Evolutionary conservation across 805 yeast species (phyloP).

Genomic region (Yarrowia alimentaria): DNA sequence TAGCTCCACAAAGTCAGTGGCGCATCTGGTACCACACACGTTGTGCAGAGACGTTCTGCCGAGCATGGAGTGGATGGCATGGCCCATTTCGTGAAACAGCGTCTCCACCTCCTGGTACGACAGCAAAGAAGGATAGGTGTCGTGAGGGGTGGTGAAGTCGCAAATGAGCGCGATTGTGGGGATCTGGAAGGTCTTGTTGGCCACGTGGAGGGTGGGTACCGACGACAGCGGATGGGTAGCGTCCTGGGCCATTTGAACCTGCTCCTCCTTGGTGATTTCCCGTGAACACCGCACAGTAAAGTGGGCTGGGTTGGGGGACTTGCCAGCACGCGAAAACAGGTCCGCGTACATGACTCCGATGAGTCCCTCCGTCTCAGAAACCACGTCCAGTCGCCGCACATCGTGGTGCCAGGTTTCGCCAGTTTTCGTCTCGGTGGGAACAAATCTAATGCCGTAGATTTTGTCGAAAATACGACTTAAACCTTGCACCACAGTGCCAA

Average conservation of each 20-base stretch:
- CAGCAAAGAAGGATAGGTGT: slow-evolving; percentile 50
- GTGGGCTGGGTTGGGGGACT: slow-evolving; percentile 87
- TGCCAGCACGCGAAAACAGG: slow-evolving; percentile 71
- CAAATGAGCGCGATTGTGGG: slow-evolving; percentile 91
- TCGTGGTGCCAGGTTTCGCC: slow-evolving; percentile 91
- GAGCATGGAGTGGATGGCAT: slow-evolving; percentile 96
- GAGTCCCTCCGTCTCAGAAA: slow-evolving; percentile 58
- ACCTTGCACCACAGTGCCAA: slow-evolving; percentile 85
- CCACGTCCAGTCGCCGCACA: slow-evolving; percentile 77
- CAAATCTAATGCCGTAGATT: slow-evolving; percentile 74
- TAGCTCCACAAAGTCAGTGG: slow-evolving; percentile 93
- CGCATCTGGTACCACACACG: slow-evolving; percentile 91
- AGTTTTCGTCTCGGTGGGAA: slow-evolving; percentile 56
- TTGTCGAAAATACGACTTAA: slow-evolving; percentile 64
- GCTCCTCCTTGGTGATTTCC: slow-evolving; percentile 45
- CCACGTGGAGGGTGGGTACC: slow-evolving; percentile 30
- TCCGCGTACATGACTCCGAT: slow-evolving; percentile 87
- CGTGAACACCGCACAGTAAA: slow-evolving; percentile 95
- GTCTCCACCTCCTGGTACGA: slow-evolving; percentile 84
- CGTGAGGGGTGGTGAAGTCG: slow-evolving; percentile 56
- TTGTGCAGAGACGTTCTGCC: slow-evolving; percentile 89
- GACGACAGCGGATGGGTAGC: too few relatives aligned
- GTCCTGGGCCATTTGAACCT: slow-evolving; percentile 1
- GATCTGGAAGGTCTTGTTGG: slow-evolving; percentile 62
- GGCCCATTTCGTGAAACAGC: slow-evolving; percentile 97